Evolutionary conservation across 2,329 filamentous ascomycete genomes (phyloP), one percentile per base, ranked within the genome.

Genomic region (Arthrinium phaeospermum): DNA sequence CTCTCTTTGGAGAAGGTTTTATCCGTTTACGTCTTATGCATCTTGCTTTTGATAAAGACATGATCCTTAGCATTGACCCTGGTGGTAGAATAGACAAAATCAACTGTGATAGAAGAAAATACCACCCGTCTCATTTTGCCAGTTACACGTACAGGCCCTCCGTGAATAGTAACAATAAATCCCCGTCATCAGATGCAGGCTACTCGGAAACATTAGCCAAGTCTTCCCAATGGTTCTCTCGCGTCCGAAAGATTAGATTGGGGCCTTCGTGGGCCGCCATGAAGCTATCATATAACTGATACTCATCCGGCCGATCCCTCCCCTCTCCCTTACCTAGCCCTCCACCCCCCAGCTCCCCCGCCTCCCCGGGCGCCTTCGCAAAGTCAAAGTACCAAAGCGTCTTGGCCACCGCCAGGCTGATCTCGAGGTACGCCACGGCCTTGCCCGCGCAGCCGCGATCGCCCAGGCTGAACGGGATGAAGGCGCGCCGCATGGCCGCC

Each of bases 361-460:
- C 47, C n/a, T 1, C 47, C 19, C 22, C 47, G 47, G 47, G 22
- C 1, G 47, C 47, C 47, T 49, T 49, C 19, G n/a, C 22, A 6
- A 64, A 34, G 67, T 68, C 67, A 16, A 68, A 68, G 12, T 46
- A 45, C 41, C 41, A 34, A 4, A 46, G 22, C 4, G 45, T 47
- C 45, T 34, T 22, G 13, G 69, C 34, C 12, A 72, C 41, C 19
- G 69, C 46, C 4, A 69, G n/a, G 22, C 34, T 71, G 34, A 72
- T 71, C 49, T 72, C 71, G 30, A 53, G 61, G 34, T 71, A 61
- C 12, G 71, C 71, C 4, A 72, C 37, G 67, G 84, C 84, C 72
- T 77, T 77, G 12, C 83, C 83, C 47, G 85, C 77, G 67, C 83
- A 85, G 57, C 82, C 83, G n/a, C 83, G 74, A 37, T 83, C 81